phyloP scores from a whole-genome alignment of 2,329 filamentous ascomycete genomes.

The Penicillium vulpinum region DNA sequence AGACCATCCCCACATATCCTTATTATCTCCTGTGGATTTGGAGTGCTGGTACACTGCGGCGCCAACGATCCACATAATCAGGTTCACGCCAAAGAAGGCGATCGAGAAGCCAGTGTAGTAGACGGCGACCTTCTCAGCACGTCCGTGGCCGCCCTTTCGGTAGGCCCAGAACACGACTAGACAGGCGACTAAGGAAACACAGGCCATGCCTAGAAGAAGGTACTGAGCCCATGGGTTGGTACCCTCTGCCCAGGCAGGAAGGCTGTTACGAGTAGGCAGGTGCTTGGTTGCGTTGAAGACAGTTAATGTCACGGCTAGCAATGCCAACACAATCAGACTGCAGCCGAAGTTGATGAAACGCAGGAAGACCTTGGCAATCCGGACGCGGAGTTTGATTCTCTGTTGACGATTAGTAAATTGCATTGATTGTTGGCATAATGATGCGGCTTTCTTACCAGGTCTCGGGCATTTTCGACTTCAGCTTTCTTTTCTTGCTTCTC shows the following conservation, averaged over 20 bases:
- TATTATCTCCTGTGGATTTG: constrained; percentile 68
- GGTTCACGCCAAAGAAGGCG: constrained; percentile 88
- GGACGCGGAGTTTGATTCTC: constrained; percentile 90
- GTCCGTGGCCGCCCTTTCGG: constrained; percentile 80
- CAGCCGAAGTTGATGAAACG: constrained; percentile 96
- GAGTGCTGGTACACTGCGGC: constrained; percentile 80
- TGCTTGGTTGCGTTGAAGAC: constrained; percentile 87
- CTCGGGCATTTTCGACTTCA: constrained; percentile 82
- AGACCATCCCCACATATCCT: constrained; percentile 99
- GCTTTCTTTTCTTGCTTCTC: constrained; percentile 81
- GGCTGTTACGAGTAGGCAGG: constrained; percentile 72
- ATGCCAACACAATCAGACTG: constrained; percentile 87
- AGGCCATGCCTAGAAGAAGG: constrained; percentile 74
- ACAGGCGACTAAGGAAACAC: constrained; percentile 76
- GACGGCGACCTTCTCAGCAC: constrained; percentile 87
- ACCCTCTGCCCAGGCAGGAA: constrained; percentile 78
- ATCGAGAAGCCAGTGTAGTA: constrained; percentile 96
- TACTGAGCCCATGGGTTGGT: constrained; percentile 90
- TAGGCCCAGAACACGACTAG: constrained; percentile 81
- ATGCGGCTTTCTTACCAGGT: constrained; percentile 66
- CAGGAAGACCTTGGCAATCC: constrained; percentile 92
- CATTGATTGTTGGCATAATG: not conserved
- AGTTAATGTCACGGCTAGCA: constrained; percentile 82
- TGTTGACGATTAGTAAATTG: constrained; percentile 49
- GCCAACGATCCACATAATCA: constrained; percentile 87